phyloP scores from a whole-genome alignment of 352 stramenopile genomes.

The Thalassiosira ordinaria region DNA sequence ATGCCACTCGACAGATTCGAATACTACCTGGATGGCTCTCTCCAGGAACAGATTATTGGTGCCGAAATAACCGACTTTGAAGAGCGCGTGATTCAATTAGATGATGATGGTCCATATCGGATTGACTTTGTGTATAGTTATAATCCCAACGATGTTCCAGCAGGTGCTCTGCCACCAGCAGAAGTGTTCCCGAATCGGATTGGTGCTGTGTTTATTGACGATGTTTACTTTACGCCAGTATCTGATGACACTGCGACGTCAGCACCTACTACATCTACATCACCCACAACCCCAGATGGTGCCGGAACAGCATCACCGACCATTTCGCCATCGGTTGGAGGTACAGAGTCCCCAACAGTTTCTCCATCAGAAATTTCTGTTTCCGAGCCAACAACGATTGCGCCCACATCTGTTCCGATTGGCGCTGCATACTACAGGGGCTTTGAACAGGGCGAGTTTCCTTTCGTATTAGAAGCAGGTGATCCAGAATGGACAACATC shows the following conservation, averaged over 20 bases:
- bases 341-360: too few relatives aligned
- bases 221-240: not conserved
- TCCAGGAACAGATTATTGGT: not conserved
- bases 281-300: too few relatives aligned
- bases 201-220: not conserved
- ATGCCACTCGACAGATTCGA: conserved; percentile 6
- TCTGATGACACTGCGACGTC: not conserved
- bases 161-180: not conserved
- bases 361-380: too few relatives aligned
- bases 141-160: conserved; percentile 1
- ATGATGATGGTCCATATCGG: not conserved
- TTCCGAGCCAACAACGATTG: too few relatives aligned
- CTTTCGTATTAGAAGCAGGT: too few relatives aligned
- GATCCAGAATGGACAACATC: too few relatives aligned
- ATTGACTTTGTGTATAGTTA: conserved; percentile 28
- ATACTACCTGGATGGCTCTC: conserved; percentile 16
- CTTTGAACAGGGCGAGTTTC: too few relatives aligned
- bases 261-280: too few relatives aligned
- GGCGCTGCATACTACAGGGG: too few relatives aligned
- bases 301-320: too few relatives aligned
- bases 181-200: not conserved
- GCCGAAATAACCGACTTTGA: conserved; percentile 3
- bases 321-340: too few relatives aligned
- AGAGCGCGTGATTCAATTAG: conserved; percentile 1
- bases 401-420: too few relatives aligned